Conservation (phyloP, 1,139 yeast species). For the Hyphopichia khmerensis region DNA sequence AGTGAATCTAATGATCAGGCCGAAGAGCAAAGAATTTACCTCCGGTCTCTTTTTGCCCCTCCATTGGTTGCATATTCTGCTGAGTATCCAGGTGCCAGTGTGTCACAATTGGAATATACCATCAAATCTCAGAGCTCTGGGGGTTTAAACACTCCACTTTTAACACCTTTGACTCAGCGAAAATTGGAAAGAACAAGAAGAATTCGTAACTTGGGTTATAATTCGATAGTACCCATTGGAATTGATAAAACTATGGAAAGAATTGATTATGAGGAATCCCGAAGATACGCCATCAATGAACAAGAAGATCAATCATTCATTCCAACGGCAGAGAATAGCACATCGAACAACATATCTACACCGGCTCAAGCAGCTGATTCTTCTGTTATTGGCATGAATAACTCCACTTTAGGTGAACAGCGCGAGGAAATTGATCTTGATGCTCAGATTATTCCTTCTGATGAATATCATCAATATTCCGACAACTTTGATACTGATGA, state of each 20-base stretch:
- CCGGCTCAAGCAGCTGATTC: conserved; percentile 8
- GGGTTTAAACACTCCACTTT: conserved; percentile 15
- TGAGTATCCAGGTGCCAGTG: conserved; percentile 48
- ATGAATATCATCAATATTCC: conserved; percentile 9
- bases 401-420: conserved; percentile 6
- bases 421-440: conserved; percentile 41
- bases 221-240: conserved; percentile 54
- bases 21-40: conserved; percentile 19
- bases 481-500: conserved; percentile 15
- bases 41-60: conserved; percentile 40
- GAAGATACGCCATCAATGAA: conserved; percentile 12
- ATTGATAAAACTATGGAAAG: conserved; percentile 54
- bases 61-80: conserved; percentile 55
- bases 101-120: conserved; percentile 29
- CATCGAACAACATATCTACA: conserved; percentile 5
- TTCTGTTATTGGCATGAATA: conserved; percentile 1
- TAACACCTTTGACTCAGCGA: conserved; percentile 31
- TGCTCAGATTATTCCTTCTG: conserved; percentile 48
- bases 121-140: conserved; percentile 20
- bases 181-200: conserved; percentile 41
- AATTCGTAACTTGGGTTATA: conserved; percentile 49
- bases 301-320: conserved; percentile 10
- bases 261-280: conserved; percentile 29
- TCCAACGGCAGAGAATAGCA: conserved; percentile 13
- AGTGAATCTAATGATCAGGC: conserved; percentile 10